Evolutionary conservation across 257 asterid genomes (phyloP), one percentile per base, ranked within the genome.

Genomic region (Gynochthodes officinalis): DNA sequence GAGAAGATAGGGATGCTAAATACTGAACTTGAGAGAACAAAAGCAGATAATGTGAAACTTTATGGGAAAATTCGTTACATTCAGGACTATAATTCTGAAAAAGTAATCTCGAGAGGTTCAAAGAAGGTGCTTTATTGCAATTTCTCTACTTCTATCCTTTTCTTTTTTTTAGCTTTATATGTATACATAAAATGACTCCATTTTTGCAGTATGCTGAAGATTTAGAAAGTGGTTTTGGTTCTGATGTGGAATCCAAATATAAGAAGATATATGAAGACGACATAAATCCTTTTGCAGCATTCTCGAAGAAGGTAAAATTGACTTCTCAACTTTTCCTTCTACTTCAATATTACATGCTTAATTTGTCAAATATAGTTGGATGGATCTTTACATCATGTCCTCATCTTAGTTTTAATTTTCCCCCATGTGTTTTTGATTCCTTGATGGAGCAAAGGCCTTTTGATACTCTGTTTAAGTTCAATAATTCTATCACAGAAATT

Each of bases 261-360:
- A 95, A 95, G 84, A 95, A 95, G 85, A 92, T 95, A 82, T 95
- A 95, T 6, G 99, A 95, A 82, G 99, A 95, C 30, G 98, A 92
- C 75, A 95, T 95, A 64, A 95, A 95, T 85, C 99, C 99, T 62
- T 95, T 95, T 86, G 96, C 97, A n/a, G 99, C 97, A 74, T 95
- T 95, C 79, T 92, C 99, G 1, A 90, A 85, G 77, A 95, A 89
- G 99, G 99, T 92, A 72, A n/a, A 46, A 25, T 46, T 65, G 21
- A 62, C 68, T 79, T 54, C 19, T 53, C 37, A 8, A 48, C 44
- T 70, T 48, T 59, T 66, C 71, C 32, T 46, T 74, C 39, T 55
- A 23, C 39, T 71, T 67, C 37, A 63, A 73, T 57, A 55, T 75
- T 80, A 71, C 25, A 68, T 64, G 44, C 59, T 33, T 64, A 1